Evolutionary conservation across 306 rosid genomes (phyloP).

Genomic region (Herpetospermum pedunculosum): DNA sequence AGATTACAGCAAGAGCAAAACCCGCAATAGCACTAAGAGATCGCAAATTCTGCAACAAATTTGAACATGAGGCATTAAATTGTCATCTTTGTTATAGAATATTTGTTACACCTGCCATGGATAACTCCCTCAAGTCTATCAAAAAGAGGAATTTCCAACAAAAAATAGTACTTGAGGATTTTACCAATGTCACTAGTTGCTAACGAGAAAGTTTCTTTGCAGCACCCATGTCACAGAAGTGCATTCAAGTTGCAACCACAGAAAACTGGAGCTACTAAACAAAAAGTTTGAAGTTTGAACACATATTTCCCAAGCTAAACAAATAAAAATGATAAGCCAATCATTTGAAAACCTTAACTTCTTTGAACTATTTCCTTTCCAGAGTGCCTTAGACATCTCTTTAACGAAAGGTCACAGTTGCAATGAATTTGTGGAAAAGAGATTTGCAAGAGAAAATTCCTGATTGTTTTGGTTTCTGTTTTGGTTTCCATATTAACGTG

Average conservation of each 20-base stretch:
- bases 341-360: too few species aligned
- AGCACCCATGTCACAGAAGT: background rate
- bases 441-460: too few species aligned
- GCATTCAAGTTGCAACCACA: background rate
- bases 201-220: background rate
- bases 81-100: background rate
- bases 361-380: too few species aligned
- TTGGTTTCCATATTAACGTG: too few species aligned
- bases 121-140: background rate
- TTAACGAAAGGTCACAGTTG: too few species aligned
- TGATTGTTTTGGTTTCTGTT: too few species aligned
- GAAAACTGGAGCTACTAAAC: background rate
- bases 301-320: background rate
- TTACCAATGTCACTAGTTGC: background rate
- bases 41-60: conserved; percentile 52
- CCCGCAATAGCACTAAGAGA: conserved; percentile 88
- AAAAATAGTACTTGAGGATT: background rate
- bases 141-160: background rate
- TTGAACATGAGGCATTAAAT: background rate
- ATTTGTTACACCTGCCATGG: background rate
- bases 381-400: too few species aligned
- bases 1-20: conserved; percentile 69
- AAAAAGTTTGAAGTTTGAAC: background rate
- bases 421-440: too few species aligned
- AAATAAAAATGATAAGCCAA: too few species aligned